Percentiles rank a stretch among this genome's conserved stretches.
phyloP scores from a whole-genome alignment of 345 rosid genomes.

The Citrus cavaleriei region DNA sequence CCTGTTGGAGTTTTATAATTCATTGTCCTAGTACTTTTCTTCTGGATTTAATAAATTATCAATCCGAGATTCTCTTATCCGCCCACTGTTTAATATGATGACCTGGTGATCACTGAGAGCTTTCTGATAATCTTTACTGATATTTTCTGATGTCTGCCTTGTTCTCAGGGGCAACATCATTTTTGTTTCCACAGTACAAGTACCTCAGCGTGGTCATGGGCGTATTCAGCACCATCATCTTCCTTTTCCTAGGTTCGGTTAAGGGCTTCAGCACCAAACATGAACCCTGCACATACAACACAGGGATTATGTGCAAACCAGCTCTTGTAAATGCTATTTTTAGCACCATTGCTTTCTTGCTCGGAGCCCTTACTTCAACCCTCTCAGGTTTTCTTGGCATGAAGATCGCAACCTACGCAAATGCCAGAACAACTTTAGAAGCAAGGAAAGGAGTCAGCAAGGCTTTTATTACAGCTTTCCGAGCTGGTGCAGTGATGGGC shows the following conservation, averaged over 20 bases:
- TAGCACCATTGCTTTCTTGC: conserved; percentile 69
- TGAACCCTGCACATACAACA: conserved; percentile 57
- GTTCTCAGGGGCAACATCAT: conserved; percentile 61
- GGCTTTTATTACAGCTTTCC: conserved; percentile 60
- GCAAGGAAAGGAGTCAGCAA: conserved; percentile 64
- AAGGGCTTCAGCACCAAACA: conserved; percentile 62
- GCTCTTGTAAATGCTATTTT: conserved; percentile 60
- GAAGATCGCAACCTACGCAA: conserved; percentile 72
- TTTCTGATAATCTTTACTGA: too few relatives aligned
- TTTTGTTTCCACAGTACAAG: conserved; percentile 57
- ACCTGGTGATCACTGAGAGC: too few relatives aligned
- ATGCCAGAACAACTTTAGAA: conserved; percentile 67
- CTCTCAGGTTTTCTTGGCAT: conserved; percentile 70
- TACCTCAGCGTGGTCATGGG: conserved; percentile 53
- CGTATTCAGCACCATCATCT: conserved; percentile 38
- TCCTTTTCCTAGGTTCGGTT: conserved; percentile 70
- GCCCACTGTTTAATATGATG: too few relatives aligned
- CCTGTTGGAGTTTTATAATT: background rate
- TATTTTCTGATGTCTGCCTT: background rate
- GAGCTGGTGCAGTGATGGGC: conserved; percentile 71
- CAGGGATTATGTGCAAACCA: conserved; percentile 52
- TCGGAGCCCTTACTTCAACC: conserved; percentile 61
- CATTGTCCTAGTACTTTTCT: background rate
- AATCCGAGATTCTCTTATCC: too few relatives aligned
- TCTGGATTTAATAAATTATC: background rate